A percentile compares a stretch with the other conserved stretches of the same genome.
These are phyloP conservation scores for Quillaja saponaria DNA, from an alignment of 306 rosid genomes.

Conservation along the genomic window DNA sequence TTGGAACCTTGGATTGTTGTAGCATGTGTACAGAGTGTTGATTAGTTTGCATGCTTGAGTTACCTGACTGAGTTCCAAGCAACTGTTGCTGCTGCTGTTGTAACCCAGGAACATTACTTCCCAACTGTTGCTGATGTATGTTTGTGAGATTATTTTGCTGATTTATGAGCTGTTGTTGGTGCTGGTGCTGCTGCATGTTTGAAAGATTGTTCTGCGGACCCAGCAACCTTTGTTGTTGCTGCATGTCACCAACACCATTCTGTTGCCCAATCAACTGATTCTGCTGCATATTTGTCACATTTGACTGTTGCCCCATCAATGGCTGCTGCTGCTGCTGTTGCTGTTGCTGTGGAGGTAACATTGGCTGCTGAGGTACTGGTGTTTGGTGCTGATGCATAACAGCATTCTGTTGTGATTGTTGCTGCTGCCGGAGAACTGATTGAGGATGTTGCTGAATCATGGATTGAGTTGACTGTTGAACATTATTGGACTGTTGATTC, in stretches of 20 bases:
- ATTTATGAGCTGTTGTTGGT: constrained; percentile 56
- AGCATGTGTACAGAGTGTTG: constrained; percentile 69
- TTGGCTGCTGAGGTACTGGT: constrained; percentile 58
- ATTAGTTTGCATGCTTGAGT: constrained; percentile 69
- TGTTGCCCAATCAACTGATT: constrained; percentile 65
- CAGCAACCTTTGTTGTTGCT: constrained; percentile 67
- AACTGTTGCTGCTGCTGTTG: constrained; percentile 63
- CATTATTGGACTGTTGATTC: constrained; percentile 61
- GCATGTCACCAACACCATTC: constrained; percentile 74
- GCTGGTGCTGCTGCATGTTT: constrained; percentile 67
- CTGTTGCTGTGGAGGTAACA: constrained; percentile 63
- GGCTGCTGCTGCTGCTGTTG: constrained; percentile 68
- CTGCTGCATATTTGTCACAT: constrained; percentile 65
- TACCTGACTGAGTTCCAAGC: constrained; percentile 66
- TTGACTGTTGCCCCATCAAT: constrained; percentile 65
- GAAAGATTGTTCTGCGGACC: constrained; percentile 73
- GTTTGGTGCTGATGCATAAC: constrained; percentile 69
- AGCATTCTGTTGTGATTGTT: constrained; percentile 68
- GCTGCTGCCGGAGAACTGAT: constrained; percentile 74
- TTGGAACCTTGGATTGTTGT: constrained; percentile 61
- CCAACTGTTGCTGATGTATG: constrained; percentile 80
- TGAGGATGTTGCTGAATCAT: constrained; percentile 83
- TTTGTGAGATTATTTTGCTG: constrained; percentile 70
- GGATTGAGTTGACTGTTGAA: constrained; percentile 70
- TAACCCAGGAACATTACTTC: constrained; percentile 66